These are phyloP conservation scores for Coprinopsis marcescibilis DNA, from an alignment of 768 basidiomycete genomes.

Conservation along the genomic window DNA sequence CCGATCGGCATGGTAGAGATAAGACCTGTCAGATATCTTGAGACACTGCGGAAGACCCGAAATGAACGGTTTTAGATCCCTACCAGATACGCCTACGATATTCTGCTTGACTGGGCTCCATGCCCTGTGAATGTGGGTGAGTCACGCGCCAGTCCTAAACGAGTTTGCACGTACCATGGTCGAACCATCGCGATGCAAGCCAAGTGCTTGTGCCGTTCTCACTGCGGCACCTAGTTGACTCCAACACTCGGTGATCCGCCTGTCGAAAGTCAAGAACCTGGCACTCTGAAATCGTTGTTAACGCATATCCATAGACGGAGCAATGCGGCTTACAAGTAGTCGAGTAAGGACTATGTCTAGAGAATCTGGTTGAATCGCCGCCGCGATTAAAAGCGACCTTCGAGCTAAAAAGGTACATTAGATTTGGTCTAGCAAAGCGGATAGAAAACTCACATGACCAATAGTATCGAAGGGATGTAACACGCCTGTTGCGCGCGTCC, in stretches of 20 bases:
- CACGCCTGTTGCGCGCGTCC: constrained; percentile 65
- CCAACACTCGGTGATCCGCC: constrained; percentile 93
- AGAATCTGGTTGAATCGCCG: constrained; percentile 90
- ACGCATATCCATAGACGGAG: neutral
- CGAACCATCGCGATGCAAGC: constrained; percentile 84
- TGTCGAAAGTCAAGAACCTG: constrained; percentile 62
- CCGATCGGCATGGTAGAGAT: constrained; percentile 90
- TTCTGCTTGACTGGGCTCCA: constrained; percentile 74
- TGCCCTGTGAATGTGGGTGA: constrained; percentile 36
- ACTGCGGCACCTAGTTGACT: constrained; percentile 92
- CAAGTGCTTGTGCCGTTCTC: constrained; percentile 88
- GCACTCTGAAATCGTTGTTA: constrained; percentile 34
- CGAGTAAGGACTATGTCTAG: constrained; percentile 89
- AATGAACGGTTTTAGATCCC: constrained; percentile 1
- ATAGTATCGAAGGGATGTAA: constrained; percentile 86
- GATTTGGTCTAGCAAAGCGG: neutral
- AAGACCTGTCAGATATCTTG: constrained; percentile 45
- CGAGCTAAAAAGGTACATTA: constrained; percentile 49
- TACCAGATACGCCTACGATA: constrained; percentile 90
- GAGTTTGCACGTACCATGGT: constrained; percentile 55
- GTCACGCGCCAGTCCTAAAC: neutral
- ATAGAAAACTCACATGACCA: constrained; percentile 76
- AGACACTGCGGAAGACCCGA: neutral
- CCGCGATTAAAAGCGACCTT: constrained; percentile 82
- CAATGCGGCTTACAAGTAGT: constrained; percentile 60